Conservation (phyloP, 169 alveolate species). For the Theileria equi region DNA sequence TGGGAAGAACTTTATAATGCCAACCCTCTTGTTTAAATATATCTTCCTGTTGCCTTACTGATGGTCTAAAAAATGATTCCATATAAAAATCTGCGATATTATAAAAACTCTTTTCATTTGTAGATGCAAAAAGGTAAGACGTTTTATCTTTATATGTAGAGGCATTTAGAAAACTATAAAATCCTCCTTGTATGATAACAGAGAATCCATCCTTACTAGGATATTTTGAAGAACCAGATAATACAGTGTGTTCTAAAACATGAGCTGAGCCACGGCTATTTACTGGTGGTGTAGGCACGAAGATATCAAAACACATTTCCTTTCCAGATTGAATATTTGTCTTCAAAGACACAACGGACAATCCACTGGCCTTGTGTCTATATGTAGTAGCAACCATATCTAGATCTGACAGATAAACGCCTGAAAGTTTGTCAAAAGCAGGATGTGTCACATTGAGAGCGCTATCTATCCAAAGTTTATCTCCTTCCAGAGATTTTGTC, state of each 20-base stretch:
- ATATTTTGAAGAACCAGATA: slow-evolving; percentile 80
- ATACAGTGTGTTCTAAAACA: slow-evolving; percentile 84
- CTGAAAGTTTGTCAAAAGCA: slow-evolving; percentile 26
- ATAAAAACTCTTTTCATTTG: slow-evolving; percentile 74
- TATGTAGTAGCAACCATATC: slow-evolving; percentile 36
- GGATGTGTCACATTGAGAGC: slow-evolving; percentile 51
- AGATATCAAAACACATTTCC: slow-evolving; percentile 57
- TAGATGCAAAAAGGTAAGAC: slow-evolving; percentile 82
- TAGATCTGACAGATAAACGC: slow-evolving; percentile 36
- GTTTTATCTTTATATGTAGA: slow-evolving; percentile 84
- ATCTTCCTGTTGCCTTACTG: slow-evolving; percentile 60
- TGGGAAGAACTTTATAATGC: slow-evolving; percentile 71
- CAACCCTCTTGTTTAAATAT: slow-evolving; percentile 85
- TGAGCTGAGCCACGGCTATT: slow-evolving; percentile 77
- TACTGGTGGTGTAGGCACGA: slow-evolving; percentile 60
- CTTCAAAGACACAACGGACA: slow-evolving; percentile 39
- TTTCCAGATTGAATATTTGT: slow-evolving; percentile 43
- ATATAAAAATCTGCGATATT: slow-evolving; percentile 57
- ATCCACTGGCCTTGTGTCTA: slow-evolving; percentile 42
- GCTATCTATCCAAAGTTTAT: slow-evolving; percentile 59
- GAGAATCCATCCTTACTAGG: slow-evolving; percentile 81
- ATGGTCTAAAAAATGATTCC: slow-evolving; percentile 82
- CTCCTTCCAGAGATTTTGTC: too few species aligned
- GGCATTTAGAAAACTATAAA: slow-evolving; percentile 83
- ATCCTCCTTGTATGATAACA: slow-evolving; percentile 75